Percentiles rank a stretch among this genome's conserved stretches.
phyloP scores from a whole-genome alignment of 2,329 filamentous ascomycete species.

The Colletotrichum godetiae region DNA sequence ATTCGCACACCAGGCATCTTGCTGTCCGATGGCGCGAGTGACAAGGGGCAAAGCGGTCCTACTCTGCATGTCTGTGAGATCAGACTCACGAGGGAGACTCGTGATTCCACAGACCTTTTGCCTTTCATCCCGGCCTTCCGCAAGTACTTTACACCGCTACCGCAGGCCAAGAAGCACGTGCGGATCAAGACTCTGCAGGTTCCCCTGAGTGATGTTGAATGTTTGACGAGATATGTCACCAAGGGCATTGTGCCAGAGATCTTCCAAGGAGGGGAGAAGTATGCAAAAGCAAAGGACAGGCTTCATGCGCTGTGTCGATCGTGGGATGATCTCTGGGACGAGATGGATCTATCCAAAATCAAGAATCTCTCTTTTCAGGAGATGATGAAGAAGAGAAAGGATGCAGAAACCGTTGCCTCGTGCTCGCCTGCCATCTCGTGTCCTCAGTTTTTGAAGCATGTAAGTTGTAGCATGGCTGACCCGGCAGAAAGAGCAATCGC shows the following conservation, averaged over 20 bases:
- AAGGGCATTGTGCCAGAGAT: conserved; percentile 70
- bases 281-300: conserved; percentile 71
- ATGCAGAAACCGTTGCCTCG: conserved; percentile 72
- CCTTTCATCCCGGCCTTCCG: conserved; percentile 83
- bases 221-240: conserved; percentile 77
- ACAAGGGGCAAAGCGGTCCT: conserved; percentile 69
- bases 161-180: conserved; percentile 74
- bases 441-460: conserved; percentile 86
- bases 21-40: conserved; percentile 78
- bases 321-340: conserved; percentile 86
- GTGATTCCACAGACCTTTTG: conserved; percentile 85
- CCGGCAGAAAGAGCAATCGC: conserved; percentile 12
- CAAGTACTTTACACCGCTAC: conserved; percentile 73
- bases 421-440: conserved; percentile 76
- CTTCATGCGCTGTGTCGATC: conserved; percentile 76
- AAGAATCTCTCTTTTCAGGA: conserved; percentile 87
- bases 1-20: conserved; percentile 85
- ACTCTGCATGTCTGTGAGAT: conserved; percentile 85
- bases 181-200: conserved; percentile 76
- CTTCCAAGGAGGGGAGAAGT: conserved; percentile 63
- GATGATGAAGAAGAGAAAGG: conserved; percentile 76
- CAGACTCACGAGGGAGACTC: conserved; percentile 72
- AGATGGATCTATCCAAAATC: conserved; percentile 84
- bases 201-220: conserved; percentile 83
- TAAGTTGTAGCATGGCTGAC: conserved; percentile 58